Evolutionary conservation across 768 basidiomycete genomes (phyloP).

Genomic region (Boletus sp.): DNA sequence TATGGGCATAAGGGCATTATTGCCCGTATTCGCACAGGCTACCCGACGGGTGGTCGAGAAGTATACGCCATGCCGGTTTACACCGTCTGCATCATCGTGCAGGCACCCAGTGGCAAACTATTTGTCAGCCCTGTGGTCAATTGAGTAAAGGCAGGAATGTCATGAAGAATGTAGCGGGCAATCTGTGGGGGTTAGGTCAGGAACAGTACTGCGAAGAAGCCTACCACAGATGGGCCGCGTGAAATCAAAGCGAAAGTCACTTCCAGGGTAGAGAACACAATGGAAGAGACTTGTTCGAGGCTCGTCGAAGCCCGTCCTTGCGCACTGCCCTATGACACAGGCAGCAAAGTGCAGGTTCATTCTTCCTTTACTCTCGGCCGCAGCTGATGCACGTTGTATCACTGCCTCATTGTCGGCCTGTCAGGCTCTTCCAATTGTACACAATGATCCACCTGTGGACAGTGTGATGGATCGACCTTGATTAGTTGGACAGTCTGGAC

Average conservation of each 20-base stretch:
- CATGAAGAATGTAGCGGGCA: no score
- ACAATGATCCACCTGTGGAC: no score
- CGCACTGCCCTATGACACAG: neutral
- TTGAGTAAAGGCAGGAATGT: no score
- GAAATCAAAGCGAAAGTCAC: neutral
- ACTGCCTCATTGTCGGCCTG: neutral
- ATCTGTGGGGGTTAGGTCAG: no score
- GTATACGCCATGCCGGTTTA: no score
- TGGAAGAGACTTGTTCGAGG: neutral
- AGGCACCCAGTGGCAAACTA: no score
- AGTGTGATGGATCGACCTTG: neutral
- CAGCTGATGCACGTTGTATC: neutral
- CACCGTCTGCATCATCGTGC: no score
- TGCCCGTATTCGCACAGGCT: neutral
- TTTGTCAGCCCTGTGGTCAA: no score
- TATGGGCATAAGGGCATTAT: slow-evolving; percentile 4
- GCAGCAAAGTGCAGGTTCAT: neutral
- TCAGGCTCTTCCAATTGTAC: neutral
- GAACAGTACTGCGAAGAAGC: neutral
- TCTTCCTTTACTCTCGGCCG: neutral
- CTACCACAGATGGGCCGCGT: neutral
- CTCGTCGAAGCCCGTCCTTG: neutral
- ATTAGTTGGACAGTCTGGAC: neutral
- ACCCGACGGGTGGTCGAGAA: neutral
- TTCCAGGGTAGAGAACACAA: neutral